Evolutionary conservation across 148 eudicot genomes (phyloP), one percentile per base, ranked within the genome.

Genomic region (Chenopodium berlandieri): DNA sequence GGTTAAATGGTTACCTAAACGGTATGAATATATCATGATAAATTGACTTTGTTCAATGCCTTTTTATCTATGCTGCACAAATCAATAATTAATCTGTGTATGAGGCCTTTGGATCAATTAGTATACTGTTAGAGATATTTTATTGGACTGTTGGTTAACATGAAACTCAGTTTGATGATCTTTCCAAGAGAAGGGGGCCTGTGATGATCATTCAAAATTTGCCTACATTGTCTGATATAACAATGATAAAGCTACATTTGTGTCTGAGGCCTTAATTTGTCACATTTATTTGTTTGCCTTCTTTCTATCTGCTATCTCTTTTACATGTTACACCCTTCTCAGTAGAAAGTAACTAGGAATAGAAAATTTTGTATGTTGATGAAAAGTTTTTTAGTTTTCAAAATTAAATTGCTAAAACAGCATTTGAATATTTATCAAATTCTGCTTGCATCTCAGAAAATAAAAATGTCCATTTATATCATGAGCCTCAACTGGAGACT

Each of bases 181-280:
- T 22, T 1, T 22, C 47, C 27, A 25, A 30, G 47, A 78, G 44
- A 12, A 32, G 32, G 66, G 66, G 73, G 73, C 46, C 52, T 40
- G 58, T 50, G 65, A 76, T 60, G 78, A 46, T 54, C 47, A 32
- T 22, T 32, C 19, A 6, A 62, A 47, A 20, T 56, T 85, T 83
- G 91, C 86, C 79, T 89, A 83, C 88, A 80, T 88, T 84, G 86
- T 81, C 79, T 82, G 85, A 85, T 44, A 12, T 40, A 50, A n/a
- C 34, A 16, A 34, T 79, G 82, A 75, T 79, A 52, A 52, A n/a
- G 32, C 4, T 6, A 10, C 56, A 40, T 56, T 10, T 44, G 10
- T n/a, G 72, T 50, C 82, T 83, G 79, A 83, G 79, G 82, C 82
- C 67, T 58, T 58, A 5, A 58, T 58, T 19, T 19, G 22, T 58